Base-by-base conservation (phyloP, 1,139 yeast species). In the Magnusiomyces sp. region DNA sequence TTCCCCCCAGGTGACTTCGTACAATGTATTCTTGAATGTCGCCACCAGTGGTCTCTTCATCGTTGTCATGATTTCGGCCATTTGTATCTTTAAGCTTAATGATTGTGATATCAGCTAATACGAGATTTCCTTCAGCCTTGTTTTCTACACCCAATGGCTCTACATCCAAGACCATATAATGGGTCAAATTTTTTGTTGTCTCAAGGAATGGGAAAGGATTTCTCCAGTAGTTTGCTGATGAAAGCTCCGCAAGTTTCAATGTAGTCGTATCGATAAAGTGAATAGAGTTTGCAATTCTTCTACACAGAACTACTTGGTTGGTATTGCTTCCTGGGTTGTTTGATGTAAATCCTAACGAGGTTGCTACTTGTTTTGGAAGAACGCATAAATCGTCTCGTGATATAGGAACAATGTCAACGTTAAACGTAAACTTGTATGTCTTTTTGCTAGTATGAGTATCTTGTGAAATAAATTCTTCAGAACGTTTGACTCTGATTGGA, bases 341-440 rank as follows among this genome's bases (percentile, higher is more conserved):
- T 23, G 29, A 23, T 62, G 83, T 83, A 36, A 51, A 46, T 53
- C 97, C 96, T 71, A 87, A 68, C 19, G 87, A 78, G 57, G 80
- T 79, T 2, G 98, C 97, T 58, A 90, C 68, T 61, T 81, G 82
- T 64, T 83, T 83, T 32, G 98, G 98, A 57, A 94, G 73, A 40
- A 92, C 89, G 38, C 94, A 95, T 60, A 94, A 74, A 64, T 94
- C 98, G 65, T 92, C 98, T 68, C 94, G 85, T 77, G 98, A 92
- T 47, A 94, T 81, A 19, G 98, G 98, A 5, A 88, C 95, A 59
- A 94, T 81, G 70, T 94, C 99, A 46, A 90, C 85, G 17, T 97
- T 87, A 63, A 75, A 90, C 7, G 97, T 78, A 65, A 89, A 94
- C 70, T 94, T 94, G 71, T 86, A 92, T 49, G 82, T 77, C 40